These are phyloP conservation scores for Musa beccarii DNA, from an alignment of 176 grass and related monocot species.

Conservation along the genomic window DNA sequence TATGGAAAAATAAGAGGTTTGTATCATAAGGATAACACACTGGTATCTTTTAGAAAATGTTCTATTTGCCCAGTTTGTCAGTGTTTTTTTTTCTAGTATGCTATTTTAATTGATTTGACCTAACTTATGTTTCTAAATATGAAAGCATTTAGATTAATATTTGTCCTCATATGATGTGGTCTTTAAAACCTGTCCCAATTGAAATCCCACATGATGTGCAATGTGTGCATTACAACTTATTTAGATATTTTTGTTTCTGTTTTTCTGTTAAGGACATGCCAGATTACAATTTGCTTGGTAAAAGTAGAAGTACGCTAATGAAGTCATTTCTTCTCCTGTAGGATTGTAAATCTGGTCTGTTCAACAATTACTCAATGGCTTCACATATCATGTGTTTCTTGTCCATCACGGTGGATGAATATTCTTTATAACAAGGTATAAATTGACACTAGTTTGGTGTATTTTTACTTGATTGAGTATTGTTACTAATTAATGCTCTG, in stretches of 20 bases:
- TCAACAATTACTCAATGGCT: constrained; percentile 83
- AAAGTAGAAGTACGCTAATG: constrained; percentile 3
- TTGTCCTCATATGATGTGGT: background rate
- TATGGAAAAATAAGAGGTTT: background rate
- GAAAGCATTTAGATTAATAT: background rate
- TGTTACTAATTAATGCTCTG: background rate
- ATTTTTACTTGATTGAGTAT: background rate
- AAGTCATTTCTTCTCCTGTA: constrained; percentile 26
- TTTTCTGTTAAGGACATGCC: background rate
- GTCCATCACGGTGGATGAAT: constrained; percentile 78
- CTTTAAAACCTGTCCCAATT: background rate
- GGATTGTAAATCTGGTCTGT: constrained; percentile 82
- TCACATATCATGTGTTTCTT: constrained; percentile 68
- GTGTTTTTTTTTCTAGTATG: background rate
- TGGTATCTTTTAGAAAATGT: background rate
- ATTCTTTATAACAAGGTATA: constrained; percentile 70
- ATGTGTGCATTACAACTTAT: background rate
- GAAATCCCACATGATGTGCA: background rate
- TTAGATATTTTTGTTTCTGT: background rate
- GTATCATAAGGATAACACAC: background rate
- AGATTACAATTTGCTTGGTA: background rate
- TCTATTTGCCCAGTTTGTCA: background rate
- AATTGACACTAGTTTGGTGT: constrained; percentile 3
- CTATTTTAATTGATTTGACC: constrained; percentile 1
- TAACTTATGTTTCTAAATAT: background rate